Conservation (phyloP, 1,139 yeast species). For the Suhomyces wounanorum region DNA sequence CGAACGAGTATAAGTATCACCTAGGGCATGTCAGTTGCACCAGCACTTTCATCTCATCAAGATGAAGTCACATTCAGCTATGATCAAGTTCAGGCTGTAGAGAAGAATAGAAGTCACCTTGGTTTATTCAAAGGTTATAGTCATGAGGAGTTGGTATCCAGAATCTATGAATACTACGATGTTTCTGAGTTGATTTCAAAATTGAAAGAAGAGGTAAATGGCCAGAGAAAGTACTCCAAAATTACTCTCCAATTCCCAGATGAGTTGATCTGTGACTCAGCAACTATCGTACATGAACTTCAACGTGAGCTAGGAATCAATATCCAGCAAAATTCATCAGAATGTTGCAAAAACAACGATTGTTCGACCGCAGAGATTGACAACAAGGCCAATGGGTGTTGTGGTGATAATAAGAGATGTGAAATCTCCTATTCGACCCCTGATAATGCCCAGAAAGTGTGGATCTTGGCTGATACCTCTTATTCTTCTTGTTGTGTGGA, state of each 20-base stretch:
- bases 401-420: background rate
- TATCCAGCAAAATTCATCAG: background rate
- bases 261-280: conserved; percentile 71
- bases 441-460: conserved; percentile 38
- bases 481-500: conserved; percentile 96
- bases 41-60: conserved; percentile 61
- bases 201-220: conserved; percentile 31
- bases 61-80: conserved; percentile 54
- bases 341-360: background rate
- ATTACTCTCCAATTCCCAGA: conserved; percentile 94
- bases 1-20: too few species aligned
- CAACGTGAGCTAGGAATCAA: conserved; percentile 31
- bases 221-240: conserved; percentile 36
- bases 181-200: conserved; percentile 46
- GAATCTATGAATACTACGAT: conserved; percentile 52
- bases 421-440: background rate
- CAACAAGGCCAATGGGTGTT: background rate
- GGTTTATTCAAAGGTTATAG: conserved; percentile 26
- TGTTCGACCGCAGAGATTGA: too few species aligned
- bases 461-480: conserved; percentile 92
- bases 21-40: conserved; percentile 47
- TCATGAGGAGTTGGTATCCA: conserved; percentile 29
- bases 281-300: conserved; percentile 58
- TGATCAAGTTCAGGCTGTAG: conserved; percentile 30
- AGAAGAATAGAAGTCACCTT: conserved; percentile 30